Evolutionary conservation across 2,329 filamentous ascomycete species (phyloP).

Genomic region (Lachnum nothofagi): DNA sequence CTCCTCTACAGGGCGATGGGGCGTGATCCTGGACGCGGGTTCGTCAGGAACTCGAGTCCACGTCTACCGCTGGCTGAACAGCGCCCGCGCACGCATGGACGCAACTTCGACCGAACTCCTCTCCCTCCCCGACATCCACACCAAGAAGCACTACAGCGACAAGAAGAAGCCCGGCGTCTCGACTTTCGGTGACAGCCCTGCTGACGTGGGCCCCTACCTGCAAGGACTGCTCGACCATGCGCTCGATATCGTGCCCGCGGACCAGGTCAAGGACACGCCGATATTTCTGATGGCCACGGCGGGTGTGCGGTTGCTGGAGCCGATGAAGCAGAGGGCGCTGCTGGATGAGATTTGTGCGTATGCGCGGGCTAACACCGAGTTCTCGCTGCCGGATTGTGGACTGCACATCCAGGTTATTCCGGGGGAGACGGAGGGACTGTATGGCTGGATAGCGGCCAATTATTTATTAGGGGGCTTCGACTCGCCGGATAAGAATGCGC

Average conservation of each 20-base stretch:
- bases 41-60: constrained; percentile 95
- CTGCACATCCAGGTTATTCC: constrained; percentile 90
- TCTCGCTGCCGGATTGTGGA: constrained; percentile 83
- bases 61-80: constrained; percentile 89
- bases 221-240: constrained; percentile 77
- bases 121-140: constrained; percentile 72
- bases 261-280: constrained; percentile 77
- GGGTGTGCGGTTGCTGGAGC: constrained; percentile 81
- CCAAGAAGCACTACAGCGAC: constrained; percentile 82
- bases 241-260: constrained; percentile 66
- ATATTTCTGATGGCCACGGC: constrained; percentile 94
- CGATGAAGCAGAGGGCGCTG: constrained; percentile 65
- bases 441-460: constrained; percentile 96
- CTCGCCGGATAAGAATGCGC: constrained; percentile 63
- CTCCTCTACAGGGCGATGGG: constrained; percentile 71
- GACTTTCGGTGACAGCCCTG: constrained; percentile 73
- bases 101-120: constrained; percentile 56
- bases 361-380: constrained; percentile 68
- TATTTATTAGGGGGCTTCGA: constrained; percentile 92
- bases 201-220: constrained; percentile 73
- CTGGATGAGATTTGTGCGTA: constrained; percentile 78
- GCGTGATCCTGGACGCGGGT: constrained; percentile 93
- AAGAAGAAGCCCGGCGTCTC: constrained; percentile 94
- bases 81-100: constrained; percentile 58
- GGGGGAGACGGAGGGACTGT: constrained; percentile 90